Conservation (phyloP, 495 filamentous ascomycete genomes). For the Jackrogersella multiformis region DNA sequence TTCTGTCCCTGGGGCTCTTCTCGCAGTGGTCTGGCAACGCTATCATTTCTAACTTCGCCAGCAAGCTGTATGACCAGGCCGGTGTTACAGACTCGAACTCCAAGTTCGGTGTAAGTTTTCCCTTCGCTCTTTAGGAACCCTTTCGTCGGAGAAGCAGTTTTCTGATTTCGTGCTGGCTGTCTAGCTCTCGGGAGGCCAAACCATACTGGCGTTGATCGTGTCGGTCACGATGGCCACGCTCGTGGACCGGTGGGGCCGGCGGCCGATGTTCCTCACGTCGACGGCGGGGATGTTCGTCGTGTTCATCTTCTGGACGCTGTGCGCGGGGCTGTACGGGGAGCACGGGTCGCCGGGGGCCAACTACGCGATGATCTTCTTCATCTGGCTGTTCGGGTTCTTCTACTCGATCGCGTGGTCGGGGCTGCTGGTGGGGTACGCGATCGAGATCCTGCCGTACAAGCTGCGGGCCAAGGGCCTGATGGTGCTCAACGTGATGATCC, state of each 20-base stretch:
- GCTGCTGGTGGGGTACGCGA: conserved; percentile 70
- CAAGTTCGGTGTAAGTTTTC: conserved; percentile 55
- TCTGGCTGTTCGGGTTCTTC: conserved; percentile 63
- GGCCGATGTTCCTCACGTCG: conserved; percentile 65
- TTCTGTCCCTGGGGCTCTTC: conserved; percentile 68
- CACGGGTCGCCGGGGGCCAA: conserved; percentile 50
- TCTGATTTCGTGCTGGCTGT: no score
- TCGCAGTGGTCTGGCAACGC: conserved; percentile 77
- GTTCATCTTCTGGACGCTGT: conserved; percentile 66
- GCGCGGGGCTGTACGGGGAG: conserved; percentile 53
- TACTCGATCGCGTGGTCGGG: conserved; percentile 71
- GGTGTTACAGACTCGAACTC: conserved; percentile 62
- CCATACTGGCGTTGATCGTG: conserved; percentile 62
- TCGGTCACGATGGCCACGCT: conserved; percentile 64
- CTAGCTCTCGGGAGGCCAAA: conserved; percentile 63
- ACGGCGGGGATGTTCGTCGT: conserved; percentile 68
- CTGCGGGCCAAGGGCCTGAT: conserved; percentile 69
- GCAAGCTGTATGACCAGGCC: conserved; percentile 64
- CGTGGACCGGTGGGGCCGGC: conserved; percentile 69
- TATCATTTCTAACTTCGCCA: conserved; percentile 71
- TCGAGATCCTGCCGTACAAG: conserved; percentile 77
- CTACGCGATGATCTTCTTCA: conserved; percentile 65
- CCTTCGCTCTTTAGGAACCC: no score
- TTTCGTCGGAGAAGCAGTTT: no score
- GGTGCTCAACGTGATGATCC: conserved; percentile 62